Evolutionary conservation across 257 asterid genomes (phyloP).

Genomic region (Nicotiana knightiana): DNA sequence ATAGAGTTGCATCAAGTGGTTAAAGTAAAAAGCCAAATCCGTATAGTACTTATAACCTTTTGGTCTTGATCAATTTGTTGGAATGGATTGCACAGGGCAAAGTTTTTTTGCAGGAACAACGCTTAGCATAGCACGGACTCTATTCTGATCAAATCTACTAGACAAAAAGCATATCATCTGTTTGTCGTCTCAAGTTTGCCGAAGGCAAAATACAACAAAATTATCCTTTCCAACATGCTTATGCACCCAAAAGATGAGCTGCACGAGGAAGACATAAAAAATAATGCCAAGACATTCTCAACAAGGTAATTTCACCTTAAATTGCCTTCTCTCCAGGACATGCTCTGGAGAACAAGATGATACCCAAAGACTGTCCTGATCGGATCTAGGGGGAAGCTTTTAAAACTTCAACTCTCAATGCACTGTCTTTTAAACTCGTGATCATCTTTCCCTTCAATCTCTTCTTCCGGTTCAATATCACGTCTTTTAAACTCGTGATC

Average conservation of each 20-base stretch:
- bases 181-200: background rate
- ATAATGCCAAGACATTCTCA: background rate
- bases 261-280: background rate
- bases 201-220: background rate
- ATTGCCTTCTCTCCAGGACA: background rate
- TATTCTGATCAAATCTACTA: background rate
- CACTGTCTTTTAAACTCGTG: constrained; percentile 47
- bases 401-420: constrained; percentile 24
- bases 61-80: background rate
- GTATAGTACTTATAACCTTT: background rate
- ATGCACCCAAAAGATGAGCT: background rate
- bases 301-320: background rate
- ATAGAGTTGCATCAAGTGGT: background rate
- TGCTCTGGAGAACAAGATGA: background rate
- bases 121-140: background rate
- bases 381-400: background rate
- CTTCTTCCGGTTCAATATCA: constrained; percentile 27
- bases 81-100: background rate
- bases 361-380: background rate
- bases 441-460: constrained; percentile 20
- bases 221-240: background rate
- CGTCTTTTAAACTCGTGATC: constrained; percentile 30
- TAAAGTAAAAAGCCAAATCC: background rate
- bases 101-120: background rate
- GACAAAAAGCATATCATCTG: background rate